phyloP scores from a whole-genome alignment of 2,329 filamentous ascomycete species.

The Botrytis pseudocinerea region DNA sequence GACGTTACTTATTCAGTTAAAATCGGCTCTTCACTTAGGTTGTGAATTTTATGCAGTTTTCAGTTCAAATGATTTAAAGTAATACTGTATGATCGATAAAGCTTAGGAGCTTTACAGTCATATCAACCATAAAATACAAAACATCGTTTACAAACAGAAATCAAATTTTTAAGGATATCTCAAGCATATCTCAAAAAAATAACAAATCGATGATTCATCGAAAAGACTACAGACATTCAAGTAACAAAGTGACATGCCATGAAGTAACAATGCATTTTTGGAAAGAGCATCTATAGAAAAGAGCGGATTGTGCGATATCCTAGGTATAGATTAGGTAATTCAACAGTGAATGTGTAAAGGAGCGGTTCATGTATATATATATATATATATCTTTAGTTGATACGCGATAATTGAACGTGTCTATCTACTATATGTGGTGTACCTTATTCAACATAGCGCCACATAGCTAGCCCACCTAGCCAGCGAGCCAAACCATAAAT shows the following conservation, averaged over 20 bases:
- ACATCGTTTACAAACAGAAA: not conserved
- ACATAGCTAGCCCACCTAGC: not conserved
- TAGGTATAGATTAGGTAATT: not conserved
- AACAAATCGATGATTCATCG: not conserved
- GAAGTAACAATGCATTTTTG: not conserved
- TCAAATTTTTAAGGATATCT: not conserved
- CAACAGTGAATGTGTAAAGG: not conserved
- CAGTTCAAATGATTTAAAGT: not conserved
- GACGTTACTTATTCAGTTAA: no score
- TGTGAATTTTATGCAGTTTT: no score
- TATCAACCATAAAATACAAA: not conserved
- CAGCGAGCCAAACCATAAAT: not conserved
- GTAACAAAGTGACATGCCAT: not conserved
- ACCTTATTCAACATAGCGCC: not conserved
- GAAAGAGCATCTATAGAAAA: not conserved
- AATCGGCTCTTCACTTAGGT: no score
- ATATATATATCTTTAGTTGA: not conserved
- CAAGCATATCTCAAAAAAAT: not conserved
- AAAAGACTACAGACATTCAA: not conserved
- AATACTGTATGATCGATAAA: not conserved
- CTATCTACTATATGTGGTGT: not conserved
- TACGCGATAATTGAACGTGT: rapidly evolving
- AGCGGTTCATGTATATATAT: not conserved
- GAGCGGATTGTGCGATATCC: not conserved
- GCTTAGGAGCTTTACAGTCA: not conserved